Evolutionary conservation across 371 early-diverging fungal species (phyloP).

Genomic region (Phascolomyces articulosus): DNA sequence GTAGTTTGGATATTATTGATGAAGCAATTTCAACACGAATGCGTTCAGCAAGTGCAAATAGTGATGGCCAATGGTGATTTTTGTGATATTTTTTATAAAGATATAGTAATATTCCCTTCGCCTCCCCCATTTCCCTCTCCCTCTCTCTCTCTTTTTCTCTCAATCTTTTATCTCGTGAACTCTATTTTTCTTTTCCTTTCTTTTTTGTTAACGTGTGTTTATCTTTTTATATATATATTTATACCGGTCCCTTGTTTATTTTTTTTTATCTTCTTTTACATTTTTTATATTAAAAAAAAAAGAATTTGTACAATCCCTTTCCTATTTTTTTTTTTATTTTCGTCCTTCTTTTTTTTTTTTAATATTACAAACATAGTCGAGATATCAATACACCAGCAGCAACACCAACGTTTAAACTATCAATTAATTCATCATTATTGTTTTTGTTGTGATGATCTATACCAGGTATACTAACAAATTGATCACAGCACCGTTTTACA

Average conservation of each 20-base stretch:
- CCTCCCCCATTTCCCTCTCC: background rate
- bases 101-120: background rate
- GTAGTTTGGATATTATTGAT: conserved; percentile 49
- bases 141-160: background rate
- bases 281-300: background rate
- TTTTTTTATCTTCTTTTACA: background rate
- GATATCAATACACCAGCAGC: conserved; percentile 57
- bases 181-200: background rate
- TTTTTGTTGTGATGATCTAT: background rate
- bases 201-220: too few species aligned
- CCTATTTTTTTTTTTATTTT: background rate
- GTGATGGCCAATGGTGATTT: conserved; percentile 17
- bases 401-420: conserved; percentile 68
- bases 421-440: conserved; percentile 42
- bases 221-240: background rate
- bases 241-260: background rate
- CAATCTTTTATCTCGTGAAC: background rate
- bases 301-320: background rate
- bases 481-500: conserved; percentile 44
- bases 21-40: conserved; percentile 46
- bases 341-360: too few species aligned
- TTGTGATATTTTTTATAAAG: background rate
- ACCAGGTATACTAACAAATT: conserved; percentile 45
- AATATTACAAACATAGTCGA: background rate
- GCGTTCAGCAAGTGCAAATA: conserved; percentile 26